A percentile compares a stretch with the other conserved stretches of the same genome.
Evolutionary conservation across 2,329 filamentous ascomycete species (phyloP).

Genomic region (Colletotrichum endophyticum): DNA sequence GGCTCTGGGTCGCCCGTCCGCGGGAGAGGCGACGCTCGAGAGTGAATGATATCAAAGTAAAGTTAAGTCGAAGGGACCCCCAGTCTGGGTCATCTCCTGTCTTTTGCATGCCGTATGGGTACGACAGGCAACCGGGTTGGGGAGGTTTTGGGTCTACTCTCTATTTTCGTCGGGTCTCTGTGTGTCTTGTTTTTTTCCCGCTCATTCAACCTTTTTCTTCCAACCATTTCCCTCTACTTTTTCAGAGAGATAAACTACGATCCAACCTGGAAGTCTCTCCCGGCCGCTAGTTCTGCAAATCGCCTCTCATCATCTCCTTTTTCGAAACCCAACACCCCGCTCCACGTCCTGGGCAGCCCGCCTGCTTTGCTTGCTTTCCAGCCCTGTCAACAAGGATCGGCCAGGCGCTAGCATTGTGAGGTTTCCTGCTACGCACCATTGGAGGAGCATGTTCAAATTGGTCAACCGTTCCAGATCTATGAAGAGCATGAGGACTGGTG

Average conservation of each 20-base stretch:
- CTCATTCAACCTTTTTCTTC: neutral
- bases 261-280: neutral
- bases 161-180: slow-evolving; percentile 3
- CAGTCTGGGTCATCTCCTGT: neutral
- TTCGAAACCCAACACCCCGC: slow-evolving; percentile 9
- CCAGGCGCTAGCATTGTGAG: slow-evolving; percentile 10
- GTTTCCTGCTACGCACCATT: slow-evolving; percentile 10
- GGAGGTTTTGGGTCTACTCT: neutral
- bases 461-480: slow-evolving; percentile 35
- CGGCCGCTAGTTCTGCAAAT: slow-evolving; percentile 1
- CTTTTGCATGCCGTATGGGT: slow-evolving; percentile 1
- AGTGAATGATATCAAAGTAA: slow-evolving; percentile 15
- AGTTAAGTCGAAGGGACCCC: slow-evolving; percentile 16
- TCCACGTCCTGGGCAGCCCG: slow-evolving; percentile 4
- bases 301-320: slow-evolving; percentile 9
- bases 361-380: neutral
- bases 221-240: neutral
- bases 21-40: slow-evolving; percentile 7
- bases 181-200: neutral
- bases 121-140: neutral
- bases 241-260: neutral
- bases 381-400: slow-evolving; percentile 18
- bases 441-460: slow-evolving; percentile 35
- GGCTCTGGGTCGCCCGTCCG: neutral
- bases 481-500: slow-evolving; percentile 26